These are phyloP conservation scores for Pichia cephalocereana DNA, from an alignment of 805 yeast species.

Conservation along the genomic window DNA sequence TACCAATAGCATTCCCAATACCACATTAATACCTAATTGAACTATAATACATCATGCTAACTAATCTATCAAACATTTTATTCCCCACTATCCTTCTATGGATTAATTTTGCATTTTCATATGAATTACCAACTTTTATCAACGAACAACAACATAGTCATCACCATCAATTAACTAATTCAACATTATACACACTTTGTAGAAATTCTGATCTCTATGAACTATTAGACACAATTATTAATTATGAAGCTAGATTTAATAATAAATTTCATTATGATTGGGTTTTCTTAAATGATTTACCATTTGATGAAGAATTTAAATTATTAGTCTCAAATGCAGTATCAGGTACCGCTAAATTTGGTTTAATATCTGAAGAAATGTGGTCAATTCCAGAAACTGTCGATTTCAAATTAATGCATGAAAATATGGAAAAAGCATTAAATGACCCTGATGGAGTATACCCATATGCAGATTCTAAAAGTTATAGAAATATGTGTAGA, in stretches of 20 bases:
- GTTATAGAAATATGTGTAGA: slow-evolving; percentile 84
- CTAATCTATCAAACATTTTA: no score
- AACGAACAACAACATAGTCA: no score
- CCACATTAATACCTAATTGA: no score
- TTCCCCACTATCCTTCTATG: no score
- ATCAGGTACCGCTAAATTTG: slow-evolving; percentile 58
- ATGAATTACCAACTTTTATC: neutral
- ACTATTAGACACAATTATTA: slow-evolving; percentile 49
- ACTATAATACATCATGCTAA: no score
- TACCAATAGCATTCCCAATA: no score
- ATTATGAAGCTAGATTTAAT: slow-evolving; percentile 62
- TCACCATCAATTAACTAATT: slow-evolving; percentile 27
- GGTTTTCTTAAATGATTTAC: slow-evolving; percentile 68
- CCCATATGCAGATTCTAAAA: slow-evolving; percentile 52
- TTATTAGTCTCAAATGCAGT: slow-evolving; percentile 37
- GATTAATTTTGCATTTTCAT: no score
- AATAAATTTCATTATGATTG: slow-evolving; percentile 57
- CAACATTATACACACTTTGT: slow-evolving; percentile 62
- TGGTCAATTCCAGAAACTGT: slow-evolving; percentile 58
- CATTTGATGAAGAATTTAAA: slow-evolving; percentile 50
- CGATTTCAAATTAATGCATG: slow-evolving; percentile 13
- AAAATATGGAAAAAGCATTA: slow-evolving; percentile 10
- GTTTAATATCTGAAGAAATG: slow-evolving; percentile 47
- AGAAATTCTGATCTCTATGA: slow-evolving; percentile 55
- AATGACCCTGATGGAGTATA: slow-evolving; percentile 30